A percentile compares a stretch with the other conserved stretches of the same genome.
These are phyloP conservation scores for Chrysoporthe austroafricana DNA, from an alignment of 2,329 filamentous ascomycete species.

Conservation along the genomic window DNA sequence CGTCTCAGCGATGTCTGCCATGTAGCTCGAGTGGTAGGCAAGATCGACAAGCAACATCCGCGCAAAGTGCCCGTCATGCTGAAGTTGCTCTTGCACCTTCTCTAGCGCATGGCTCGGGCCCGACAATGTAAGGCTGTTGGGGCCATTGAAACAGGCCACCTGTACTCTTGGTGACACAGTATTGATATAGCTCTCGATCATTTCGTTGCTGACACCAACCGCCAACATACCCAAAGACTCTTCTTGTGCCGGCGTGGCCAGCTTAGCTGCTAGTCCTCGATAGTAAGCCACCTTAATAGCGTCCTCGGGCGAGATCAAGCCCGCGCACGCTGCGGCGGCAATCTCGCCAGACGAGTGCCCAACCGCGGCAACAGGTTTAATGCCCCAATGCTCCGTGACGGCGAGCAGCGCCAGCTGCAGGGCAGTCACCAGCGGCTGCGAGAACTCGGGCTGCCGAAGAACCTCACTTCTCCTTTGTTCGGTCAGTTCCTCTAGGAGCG, in stretches of 20 bases:
- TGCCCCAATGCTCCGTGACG: background rate
- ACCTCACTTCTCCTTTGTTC: background rate
- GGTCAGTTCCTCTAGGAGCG: background rate
- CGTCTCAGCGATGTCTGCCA: conserved; percentile 29
- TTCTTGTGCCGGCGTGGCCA: background rate
- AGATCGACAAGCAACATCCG: conserved; percentile 36
- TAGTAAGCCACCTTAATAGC: conserved; percentile 11
- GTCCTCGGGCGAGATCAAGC: background rate
- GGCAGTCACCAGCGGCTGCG: conserved; percentile 13
- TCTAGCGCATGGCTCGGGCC: conserved; percentile 35
- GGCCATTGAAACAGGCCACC: conserved; percentile 28
- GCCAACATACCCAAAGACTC: conserved; percentile 15
- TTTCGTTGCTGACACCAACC: conserved; percentile 3
- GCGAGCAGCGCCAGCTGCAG: conserved; percentile 7
- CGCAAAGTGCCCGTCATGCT: conserved; percentile 35
- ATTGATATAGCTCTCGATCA: conserved; percentile 15
- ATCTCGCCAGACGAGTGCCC: conserved; percentile 22
- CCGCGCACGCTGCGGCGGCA: conserved; percentile 23
- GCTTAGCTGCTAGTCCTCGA: background rate
- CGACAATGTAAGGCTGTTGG: conserved; percentile 40
- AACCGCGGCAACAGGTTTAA: background rate
- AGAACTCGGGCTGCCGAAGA: conserved; percentile 8
- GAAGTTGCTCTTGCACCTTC: conserved; percentile 27
- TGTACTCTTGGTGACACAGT: background rate
- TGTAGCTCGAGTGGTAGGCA: conserved; percentile 40